Conservation (phyloP, 1,284 basidiomycete genomes). For the Rhodotorula glutinis region DNA sequence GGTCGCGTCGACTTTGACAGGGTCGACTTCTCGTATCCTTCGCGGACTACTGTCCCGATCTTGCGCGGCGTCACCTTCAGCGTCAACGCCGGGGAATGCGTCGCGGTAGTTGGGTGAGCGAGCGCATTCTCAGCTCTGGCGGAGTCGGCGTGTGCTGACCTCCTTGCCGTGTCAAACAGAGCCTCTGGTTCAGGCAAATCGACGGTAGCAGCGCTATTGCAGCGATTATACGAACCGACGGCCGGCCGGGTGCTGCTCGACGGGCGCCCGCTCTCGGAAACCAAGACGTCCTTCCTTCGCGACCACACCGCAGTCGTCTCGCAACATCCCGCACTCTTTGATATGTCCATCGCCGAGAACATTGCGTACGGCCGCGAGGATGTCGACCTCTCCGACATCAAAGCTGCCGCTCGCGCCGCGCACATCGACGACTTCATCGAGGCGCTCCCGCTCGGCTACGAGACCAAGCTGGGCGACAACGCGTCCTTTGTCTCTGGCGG, state of each 20-base stretch:
- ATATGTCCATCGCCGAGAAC: conserved; percentile 77
- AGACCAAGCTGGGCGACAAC: conserved; percentile 82
- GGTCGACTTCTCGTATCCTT: conserved; percentile 82
- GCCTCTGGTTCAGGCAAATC: conserved; percentile 85
- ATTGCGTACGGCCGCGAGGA: conserved; percentile 67
- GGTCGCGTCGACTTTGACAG: conserved; percentile 71
- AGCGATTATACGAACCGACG: conserved; percentile 77
- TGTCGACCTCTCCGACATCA: background rate
- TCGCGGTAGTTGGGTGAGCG: conserved; percentile 68
- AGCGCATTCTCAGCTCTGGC: background rate
- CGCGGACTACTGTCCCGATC: conserved; percentile 70
- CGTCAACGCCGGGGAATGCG: conserved; percentile 69
- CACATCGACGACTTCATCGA: conserved; percentile 84
- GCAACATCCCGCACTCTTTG: conserved; percentile 81
- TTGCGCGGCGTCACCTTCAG: conserved; percentile 74
- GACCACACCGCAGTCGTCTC: conserved; percentile 78
- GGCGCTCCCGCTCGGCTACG: conserved; percentile 75
- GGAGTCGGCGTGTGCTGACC: background rate
- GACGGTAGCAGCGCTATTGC: conserved; percentile 74
- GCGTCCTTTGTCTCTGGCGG: conserved; percentile 85
- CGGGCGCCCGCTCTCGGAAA: conserved; percentile 54
- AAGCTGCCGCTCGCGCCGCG: conserved; percentile 66
- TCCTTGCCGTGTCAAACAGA: conserved; percentile 45
- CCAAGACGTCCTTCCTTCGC: conserved; percentile 71
- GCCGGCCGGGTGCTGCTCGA: conserved; percentile 63